These are phyloP conservation scores for Starmera stellimalicola DNA, from an alignment of 1,139 yeast species.

Conservation along the genomic window DNA sequence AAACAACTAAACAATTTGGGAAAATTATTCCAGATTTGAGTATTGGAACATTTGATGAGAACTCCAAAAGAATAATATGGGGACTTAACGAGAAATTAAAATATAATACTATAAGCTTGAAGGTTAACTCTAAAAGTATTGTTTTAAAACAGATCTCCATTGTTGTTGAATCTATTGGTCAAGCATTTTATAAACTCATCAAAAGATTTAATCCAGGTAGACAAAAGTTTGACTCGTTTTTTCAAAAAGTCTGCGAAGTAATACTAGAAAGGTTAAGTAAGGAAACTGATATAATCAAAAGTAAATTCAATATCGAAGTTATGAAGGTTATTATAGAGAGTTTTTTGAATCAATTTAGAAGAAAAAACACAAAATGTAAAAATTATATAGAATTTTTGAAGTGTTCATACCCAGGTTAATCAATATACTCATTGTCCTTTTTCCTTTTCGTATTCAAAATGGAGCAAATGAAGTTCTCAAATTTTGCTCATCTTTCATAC, in stretches of 20 bases:
- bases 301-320: too few relatives aligned
- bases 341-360: conserved; percentile 2
- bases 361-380: conserved; percentile 3
- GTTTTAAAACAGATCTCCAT: conserved; percentile 15
- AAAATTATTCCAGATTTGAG: conserved; percentile 9
- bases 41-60: conserved; percentile 13
- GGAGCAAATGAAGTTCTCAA: conserved; percentile 37
- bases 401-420: not conserved
- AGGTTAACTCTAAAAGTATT: conserved; percentile 10
- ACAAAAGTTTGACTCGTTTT: not conserved
- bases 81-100: conserved; percentile 18
- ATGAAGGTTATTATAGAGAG: conserved; percentile 1
- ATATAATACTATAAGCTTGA: conserved; percentile 16
- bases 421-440: not conserved
- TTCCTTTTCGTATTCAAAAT: too few relatives aligned
- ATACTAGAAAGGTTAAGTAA: too few relatives aligned
- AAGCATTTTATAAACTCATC: conserved; percentile 3
- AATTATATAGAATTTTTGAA: conserved; percentile 3
- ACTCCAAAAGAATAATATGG: conserved; percentile 13
- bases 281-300: too few relatives aligned
- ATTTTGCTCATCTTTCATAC: conserved; percentile 59
- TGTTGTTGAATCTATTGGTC: conserved; percentile 12
- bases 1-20: conserved; percentile 19
- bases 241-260: not conserved
- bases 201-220: not conserved